These are phyloP conservation scores for Graphium sp. DNA, from an alignment of 2,329 filamentous ascomycete species.

Conservation along the genomic window DNA sequence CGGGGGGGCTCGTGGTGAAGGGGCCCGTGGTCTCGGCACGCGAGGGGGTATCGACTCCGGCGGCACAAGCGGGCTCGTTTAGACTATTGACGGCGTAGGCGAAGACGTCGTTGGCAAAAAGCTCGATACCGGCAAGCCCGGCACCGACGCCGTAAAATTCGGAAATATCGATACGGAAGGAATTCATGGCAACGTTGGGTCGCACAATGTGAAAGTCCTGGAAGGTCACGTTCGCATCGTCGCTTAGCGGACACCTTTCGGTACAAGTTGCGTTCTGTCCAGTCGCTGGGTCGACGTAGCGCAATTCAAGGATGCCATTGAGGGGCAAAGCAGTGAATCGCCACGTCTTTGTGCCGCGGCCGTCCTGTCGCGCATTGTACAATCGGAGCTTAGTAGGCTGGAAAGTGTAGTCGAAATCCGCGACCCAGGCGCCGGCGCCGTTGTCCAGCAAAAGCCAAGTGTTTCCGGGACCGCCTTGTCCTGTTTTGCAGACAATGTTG, in stretches of 20 bases:
- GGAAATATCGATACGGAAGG: slow-evolving; percentile 70
- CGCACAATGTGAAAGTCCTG: slow-evolving; percentile 90
- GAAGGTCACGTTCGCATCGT: slow-evolving; percentile 45
- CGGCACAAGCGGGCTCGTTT: slow-evolving; percentile 71
- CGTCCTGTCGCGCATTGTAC: slow-evolving; percentile 73
- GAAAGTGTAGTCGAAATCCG: slow-evolving; percentile 69
- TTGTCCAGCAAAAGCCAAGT: slow-evolving; percentile 66
- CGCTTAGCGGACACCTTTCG: slow-evolving; percentile 67
- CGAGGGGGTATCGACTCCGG: slow-evolving; percentile 42
- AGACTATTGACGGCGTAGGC: slow-evolving; percentile 73
- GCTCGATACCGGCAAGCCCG: slow-evolving; percentile 69
- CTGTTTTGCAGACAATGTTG: slow-evolving; percentile 70
- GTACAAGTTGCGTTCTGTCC: slow-evolving; percentile 59
- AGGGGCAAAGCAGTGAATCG: slow-evolving; percentile 73
- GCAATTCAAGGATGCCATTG: slow-evolving; percentile 90
- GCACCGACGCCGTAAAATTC: slow-evolving; percentile 77
- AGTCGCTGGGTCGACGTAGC: slow-evolving; percentile 62
- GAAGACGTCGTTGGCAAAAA: slow-evolving; percentile 74
- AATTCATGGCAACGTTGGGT: slow-evolving; percentile 76
- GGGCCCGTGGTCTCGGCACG: slow-evolving; percentile 52
- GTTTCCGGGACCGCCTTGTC: slow-evolving; percentile 50
- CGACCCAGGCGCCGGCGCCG: slow-evolving; percentile 66
- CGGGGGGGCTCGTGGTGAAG: slow-evolving; percentile 55
- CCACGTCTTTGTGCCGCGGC: slow-evolving; percentile 76
- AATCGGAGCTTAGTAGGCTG: slow-evolving; percentile 73